Conservation (phyloP, 2,329 filamentous ascomycete genomes). For the Hypoxylon sp. region DNA sequence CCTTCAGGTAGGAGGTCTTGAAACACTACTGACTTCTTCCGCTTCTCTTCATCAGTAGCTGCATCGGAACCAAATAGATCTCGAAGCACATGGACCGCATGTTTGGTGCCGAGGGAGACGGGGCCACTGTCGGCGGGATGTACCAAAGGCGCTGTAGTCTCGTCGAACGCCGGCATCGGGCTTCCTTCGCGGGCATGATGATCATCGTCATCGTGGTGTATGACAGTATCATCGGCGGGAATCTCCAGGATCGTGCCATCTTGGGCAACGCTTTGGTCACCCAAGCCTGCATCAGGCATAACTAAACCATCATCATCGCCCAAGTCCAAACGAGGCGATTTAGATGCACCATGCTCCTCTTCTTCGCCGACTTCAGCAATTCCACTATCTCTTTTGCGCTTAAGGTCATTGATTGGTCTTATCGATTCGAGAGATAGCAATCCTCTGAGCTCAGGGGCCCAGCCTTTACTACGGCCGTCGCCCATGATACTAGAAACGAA, state of each 20-base stretch:
- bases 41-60: constrained; percentile 75
- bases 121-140: constrained; percentile 87
- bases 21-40: constrained; percentile 85
- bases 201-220: constrained; percentile 61
- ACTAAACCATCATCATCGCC: constrained; percentile 71
- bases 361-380: constrained; percentile 82
- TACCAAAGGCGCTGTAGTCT: constrained; percentile 79
- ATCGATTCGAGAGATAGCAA: constrained; percentile 89
- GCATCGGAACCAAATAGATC: constrained; percentile 85
- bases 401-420: constrained; percentile 81
- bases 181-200: constrained; percentile 59
- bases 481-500: constrained; percentile 91
- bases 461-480: constrained; percentile 80
- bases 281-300: constrained; percentile 63
- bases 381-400: constrained; percentile 92
- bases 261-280: constrained; percentile 64
- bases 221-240: constrained; percentile 64
- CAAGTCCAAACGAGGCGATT: constrained; percentile 77
- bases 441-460: constrained; percentile 94
- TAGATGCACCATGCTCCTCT: constrained; percentile 70
- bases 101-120: constrained; percentile 91
- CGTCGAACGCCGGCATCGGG: constrained; percentile 76
- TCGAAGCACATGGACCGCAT: constrained; percentile 93
- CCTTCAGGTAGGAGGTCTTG: constrained; percentile 89
- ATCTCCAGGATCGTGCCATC: constrained; percentile 76